phyloP scores from a whole-genome alignment of 2,329 filamentous ascomycete genomes.

The Cytospora mali region DNA sequence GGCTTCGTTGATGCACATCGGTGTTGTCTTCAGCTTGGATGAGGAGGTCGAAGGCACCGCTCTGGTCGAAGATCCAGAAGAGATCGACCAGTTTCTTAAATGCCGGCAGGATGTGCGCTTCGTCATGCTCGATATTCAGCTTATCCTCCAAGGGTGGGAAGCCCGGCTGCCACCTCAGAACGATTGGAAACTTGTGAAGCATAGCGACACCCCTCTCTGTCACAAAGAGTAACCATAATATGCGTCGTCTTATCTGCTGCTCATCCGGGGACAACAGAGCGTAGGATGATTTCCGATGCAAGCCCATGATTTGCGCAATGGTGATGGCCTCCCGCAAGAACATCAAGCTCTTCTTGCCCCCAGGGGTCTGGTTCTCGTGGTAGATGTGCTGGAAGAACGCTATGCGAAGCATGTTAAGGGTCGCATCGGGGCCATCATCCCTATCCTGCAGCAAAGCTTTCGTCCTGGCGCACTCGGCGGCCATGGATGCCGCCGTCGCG shows the following conservation, averaged over 20 bases:
- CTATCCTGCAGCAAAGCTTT: constrained; percentile 32
- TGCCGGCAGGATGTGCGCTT: constrained; percentile 48
- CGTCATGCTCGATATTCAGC: constrained; percentile 40
- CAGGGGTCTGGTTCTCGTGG: constrained; percentile 51
- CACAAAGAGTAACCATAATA: constrained; percentile 52
- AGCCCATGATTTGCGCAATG: constrained; percentile 50
- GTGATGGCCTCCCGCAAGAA: constrained; percentile 56
- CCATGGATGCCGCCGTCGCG: constrained; percentile 39
- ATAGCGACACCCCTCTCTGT: constrained; percentile 54
- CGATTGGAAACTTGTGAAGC: constrained; percentile 51
- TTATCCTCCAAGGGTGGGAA: constrained; percentile 39
- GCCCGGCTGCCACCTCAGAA: constrained; percentile 44
- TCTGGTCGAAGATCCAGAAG: constrained; percentile 54
- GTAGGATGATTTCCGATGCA: constrained; percentile 50
- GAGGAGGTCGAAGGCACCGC: constrained; percentile 51
- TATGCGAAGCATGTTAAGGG: constrained; percentile 47
- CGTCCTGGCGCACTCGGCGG: constrained; percentile 40
- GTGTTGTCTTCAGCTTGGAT: constrained; percentile 41
- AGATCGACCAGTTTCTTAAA: constrained; percentile 53
- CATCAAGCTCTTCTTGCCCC: constrained; percentile 49
- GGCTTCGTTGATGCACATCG: constrained; percentile 33
- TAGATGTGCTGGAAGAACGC: constrained; percentile 57
- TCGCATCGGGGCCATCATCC: constrained; percentile 35
- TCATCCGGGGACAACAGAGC: constrained; percentile 39
- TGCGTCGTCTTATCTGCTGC: constrained; percentile 48